Percentiles rank a stretch among this genome's conserved stretches.
These are phyloP conservation scores for Aspergillus saccharolyticus DNA, from an alignment of 495 filamentous ascomycete species.

Conservation along the genomic window DNA sequence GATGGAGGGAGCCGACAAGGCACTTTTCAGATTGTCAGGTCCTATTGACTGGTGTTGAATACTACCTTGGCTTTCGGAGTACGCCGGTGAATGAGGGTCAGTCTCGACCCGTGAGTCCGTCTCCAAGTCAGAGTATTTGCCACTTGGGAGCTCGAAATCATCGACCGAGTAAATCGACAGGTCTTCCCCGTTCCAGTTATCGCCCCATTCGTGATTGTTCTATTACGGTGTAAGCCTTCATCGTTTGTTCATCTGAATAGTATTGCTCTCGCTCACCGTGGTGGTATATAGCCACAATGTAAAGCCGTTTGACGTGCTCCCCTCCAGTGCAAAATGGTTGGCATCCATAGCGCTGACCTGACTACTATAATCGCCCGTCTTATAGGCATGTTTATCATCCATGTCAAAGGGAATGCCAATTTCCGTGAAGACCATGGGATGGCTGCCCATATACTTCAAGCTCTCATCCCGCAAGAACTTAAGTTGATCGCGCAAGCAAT, in stretches of 20 bases:
- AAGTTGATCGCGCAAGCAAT: slow-evolving; percentile 91
- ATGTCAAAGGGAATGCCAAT: slow-evolving; percentile 99
- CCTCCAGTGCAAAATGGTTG: slow-evolving; percentile 90
- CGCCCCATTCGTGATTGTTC: slow-evolving; percentile 87
- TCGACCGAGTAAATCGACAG: slow-evolving; percentile 83
- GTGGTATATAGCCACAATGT: slow-evolving; percentile 84
- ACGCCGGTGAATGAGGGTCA: slow-evolving; percentile 52
- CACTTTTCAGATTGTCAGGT: slow-evolving; percentile 66
- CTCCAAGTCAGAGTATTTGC: slow-evolving; percentile 15
- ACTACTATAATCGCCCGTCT: slow-evolving; percentile 92
- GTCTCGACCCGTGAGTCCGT: slow-evolving; percentile 32
- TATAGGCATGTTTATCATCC: slow-evolving; percentile 92
- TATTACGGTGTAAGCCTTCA: slow-evolving; percentile 20
- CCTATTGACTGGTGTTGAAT: slow-evolving; percentile 54
- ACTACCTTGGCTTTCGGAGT: slow-evolving; percentile 51
- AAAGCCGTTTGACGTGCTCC: slow-evolving; percentile 72
- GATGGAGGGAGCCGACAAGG: slow-evolving; percentile 67
- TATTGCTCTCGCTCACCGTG: slow-evolving; percentile 45
- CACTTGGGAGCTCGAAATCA: slow-evolving; percentile 61
- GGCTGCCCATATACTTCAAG: slow-evolving; percentile 80
- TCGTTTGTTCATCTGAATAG: too few species aligned
- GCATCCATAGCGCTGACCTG: slow-evolving; percentile 95
- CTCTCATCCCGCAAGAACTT: slow-evolving; percentile 83
- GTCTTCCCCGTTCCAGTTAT: slow-evolving; percentile 97
- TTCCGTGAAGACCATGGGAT: slow-evolving; percentile 87